phyloP scores from a whole-genome alignment of 805 yeast species.

The Wickerhamomyces chambardii region DNA sequence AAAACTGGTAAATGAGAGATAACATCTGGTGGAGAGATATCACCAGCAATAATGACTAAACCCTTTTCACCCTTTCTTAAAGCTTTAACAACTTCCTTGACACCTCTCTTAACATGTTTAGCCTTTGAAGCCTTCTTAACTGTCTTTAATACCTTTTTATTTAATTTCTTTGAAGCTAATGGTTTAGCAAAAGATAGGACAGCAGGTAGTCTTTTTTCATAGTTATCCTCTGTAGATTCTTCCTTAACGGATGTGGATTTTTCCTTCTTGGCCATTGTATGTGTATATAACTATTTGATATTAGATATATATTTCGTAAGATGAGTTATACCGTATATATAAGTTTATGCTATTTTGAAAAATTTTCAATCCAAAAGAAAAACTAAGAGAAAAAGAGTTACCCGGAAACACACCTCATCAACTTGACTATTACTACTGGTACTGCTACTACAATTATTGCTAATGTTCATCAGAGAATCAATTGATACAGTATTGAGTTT shows the following conservation, averaged over 20 bases:
- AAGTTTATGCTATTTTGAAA: too few species aligned
- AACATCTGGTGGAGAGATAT: constrained; percentile 95
- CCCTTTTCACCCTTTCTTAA: constrained; percentile 98
- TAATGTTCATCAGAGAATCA: too few species aligned
- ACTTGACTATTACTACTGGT: too few species aligned
- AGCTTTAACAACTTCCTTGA: constrained; percentile 97
- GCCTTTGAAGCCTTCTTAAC: constrained; percentile 98
- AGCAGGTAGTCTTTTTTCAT: constrained; percentile 87
- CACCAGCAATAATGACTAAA: constrained; percentile 93
- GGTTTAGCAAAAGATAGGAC: constrained; percentile 90
- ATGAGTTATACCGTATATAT: too few species aligned
- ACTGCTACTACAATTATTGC: too few species aligned
- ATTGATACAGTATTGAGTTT: too few species aligned
- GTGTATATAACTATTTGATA: too few species aligned
- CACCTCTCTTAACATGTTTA: constrained; percentile 97
- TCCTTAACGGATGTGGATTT: constrained; percentile 20
- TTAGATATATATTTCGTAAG: too few species aligned
- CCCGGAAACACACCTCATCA: too few species aligned
- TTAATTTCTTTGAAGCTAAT: constrained; percentile 89
- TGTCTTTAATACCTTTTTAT: constrained; percentile 90
- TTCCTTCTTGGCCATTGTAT: constrained; percentile 33
- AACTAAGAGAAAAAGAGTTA: too few species aligned
- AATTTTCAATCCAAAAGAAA: too few species aligned
- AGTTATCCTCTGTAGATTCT: constrained; percentile 55
- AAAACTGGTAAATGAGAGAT: constrained; percentile 95